phyloP scores from a whole-genome alignment of 148 eudicot species.

The Cornus controversa region DNA sequence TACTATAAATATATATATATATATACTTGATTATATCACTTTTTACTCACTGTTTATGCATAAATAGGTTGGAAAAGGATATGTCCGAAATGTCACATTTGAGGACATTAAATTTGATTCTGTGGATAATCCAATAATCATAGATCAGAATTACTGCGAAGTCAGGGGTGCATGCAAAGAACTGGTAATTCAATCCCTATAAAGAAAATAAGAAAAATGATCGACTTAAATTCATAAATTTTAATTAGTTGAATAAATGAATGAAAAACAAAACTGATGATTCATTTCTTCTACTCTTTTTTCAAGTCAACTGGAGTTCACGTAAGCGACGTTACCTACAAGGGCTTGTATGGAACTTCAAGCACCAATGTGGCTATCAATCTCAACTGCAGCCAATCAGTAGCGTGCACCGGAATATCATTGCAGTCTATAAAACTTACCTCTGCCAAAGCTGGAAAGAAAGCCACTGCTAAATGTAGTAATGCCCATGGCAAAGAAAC shows the following conservation, averaged over 20 bases:
- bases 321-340: conserved; percentile 51
- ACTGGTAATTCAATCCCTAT: too few species aligned
- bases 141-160: conserved; percentile 58
- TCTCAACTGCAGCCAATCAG: conserved; percentile 48
- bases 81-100: conserved; percentile 39
- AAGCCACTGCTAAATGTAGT: conserved; percentile 37
- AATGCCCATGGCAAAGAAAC: conserved; percentile 43
- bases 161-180: conserved; percentile 26
- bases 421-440: conserved; percentile 34
- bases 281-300: background rate
- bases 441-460: conserved; percentile 25
- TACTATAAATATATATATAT: background rate
- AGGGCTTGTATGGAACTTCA: conserved; percentile 42
- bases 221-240: background rate
- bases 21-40: background rate
- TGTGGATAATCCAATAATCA: conserved; percentile 52
- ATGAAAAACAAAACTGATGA: too few species aligned
- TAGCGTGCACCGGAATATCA: conserved; percentile 36
- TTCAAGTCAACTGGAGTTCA: conserved; percentile 41
- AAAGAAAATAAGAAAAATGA: too few species aligned
- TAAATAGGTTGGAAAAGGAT: conserved; percentile 53
- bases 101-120: conserved; percentile 37
- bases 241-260: background rate
- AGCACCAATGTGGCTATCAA: conserved; percentile 39
- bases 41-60: background rate